Evolutionary conservation across 306 rosid species (phyloP), one percentile per base, ranked within the genome.

Genomic region (Rosa persica): DNA sequence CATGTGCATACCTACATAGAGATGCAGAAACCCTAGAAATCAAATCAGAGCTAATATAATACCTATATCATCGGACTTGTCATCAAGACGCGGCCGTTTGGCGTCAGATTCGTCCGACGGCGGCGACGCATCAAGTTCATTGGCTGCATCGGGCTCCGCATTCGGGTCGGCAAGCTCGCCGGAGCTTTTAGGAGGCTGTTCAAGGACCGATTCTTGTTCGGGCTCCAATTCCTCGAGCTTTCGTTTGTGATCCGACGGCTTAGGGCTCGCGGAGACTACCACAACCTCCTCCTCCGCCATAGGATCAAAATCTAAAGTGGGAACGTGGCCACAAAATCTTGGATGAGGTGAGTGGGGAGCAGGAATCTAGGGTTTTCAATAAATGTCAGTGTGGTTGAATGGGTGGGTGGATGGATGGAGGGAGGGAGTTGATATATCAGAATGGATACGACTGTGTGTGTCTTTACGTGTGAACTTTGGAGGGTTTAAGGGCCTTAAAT

Each of bases 211-310:
- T 64, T 64, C 69, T 23, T 61, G 85, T 10, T 57, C 88, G 0
- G 87, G 83, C 58, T 91, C 90, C 70, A 93, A 86, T 85, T 96
- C 98, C 76, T 90, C 94, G 30, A 89, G 90, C 85, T 93, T 96
- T 71, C 99, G 94, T 77, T 93, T 96, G 89, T 85, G 75, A 76
- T 93, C 98, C 47, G 90, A 84, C 13, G 89, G 88, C 48, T 76
- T 80, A 25, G 93, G 89, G 76, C 83, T 94, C 5, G 78, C 78
- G 43, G 77, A 86, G 16, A 70, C 78, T 2, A 78, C 84, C 40
- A 74, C 76, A 42, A 83, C 89, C 80, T 88, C 87, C 83, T 93
- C 93, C 85, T 93, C 99, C 40, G 98, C 94, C 99, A 96, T 95
- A 25, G 47, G 67, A 22, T 46, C 36, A 9, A 64, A 36, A 34